Base-by-base conservation (phyloP, 2,329 filamentous ascomycete species). In the Pyricularia sp. region DNA sequence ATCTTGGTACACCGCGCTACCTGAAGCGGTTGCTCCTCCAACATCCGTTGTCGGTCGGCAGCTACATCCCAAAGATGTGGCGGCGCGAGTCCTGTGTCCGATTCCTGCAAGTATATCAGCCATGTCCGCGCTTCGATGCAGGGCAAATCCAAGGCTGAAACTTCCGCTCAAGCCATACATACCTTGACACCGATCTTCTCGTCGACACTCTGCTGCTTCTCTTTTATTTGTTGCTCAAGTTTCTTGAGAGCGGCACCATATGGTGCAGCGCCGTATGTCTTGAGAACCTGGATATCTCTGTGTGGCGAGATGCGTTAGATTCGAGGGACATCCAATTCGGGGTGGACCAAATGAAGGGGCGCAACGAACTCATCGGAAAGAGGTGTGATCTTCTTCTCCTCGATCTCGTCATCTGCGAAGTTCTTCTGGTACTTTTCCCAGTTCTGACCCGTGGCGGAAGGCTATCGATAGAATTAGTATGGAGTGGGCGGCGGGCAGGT, bases 351-450 rank as follows among this genome's bases (percentile, higher is more conserved):
- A 61, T 20, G 25, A 28, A 7, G 12, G 68, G 68, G 69, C 67
- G 71, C 61, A 65, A 83, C 91, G 73, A 86, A 97, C 94, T 98
- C 95, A 84, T 98, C 95, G 74, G 94, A 91, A 72, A 99, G 85
- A 73, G 95, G 95, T 70, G 93, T 94, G 78, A 99, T 99, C 88
- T 99, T 99, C 90, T 99, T 99, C 87, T 99, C 95, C 79, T 97
- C 93, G 81, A 94, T 85, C 80, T 98, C 95, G 76, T 99, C 95
- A 78, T 99, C 95, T 78, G 91, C 94, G 78, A 92, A 99, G 78
- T 90, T 94, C 87, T 98, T 97, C 84, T 92, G 88, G 86, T 97
- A 98, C 85, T 98, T 98, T 87, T 99, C 95, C 95, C 95, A 99
- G 87, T 88, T 92, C 81, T 86, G 83, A 79, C 95, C 95, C 76